Evolutionary conservation across 768 basidiomycete species (phyloP).

Genomic region (Porpolomopsis calyptriformis): DNA sequence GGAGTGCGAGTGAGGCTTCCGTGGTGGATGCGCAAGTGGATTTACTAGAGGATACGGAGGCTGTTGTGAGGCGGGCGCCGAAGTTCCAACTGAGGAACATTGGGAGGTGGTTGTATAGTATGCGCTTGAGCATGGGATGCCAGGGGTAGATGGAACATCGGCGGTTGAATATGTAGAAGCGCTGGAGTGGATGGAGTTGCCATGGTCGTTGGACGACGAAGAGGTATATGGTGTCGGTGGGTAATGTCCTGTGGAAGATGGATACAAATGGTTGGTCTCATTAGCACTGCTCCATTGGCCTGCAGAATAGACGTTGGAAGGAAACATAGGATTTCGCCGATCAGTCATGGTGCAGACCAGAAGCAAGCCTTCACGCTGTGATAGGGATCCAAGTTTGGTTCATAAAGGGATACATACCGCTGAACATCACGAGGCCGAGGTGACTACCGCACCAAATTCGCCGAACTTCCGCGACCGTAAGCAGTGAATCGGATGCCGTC

Average conservation of each 20-base stretch:
- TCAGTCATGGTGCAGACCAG: conserved; percentile 10
- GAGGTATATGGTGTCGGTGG: conserved; percentile 16
- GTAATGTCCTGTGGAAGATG: conserved; percentile 7
- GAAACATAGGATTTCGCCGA: conserved; percentile 9
- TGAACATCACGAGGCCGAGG: conserved; percentile 8
- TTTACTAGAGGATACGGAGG: conserved; percentile 15
- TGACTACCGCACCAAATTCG: conserved; percentile 1
- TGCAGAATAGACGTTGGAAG: conserved; percentile 23
- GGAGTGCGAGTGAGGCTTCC: conserved; percentile 25
- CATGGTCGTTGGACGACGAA: conserved; percentile 10
- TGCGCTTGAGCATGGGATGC: not conserved
- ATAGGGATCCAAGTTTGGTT: conserved; percentile 7
- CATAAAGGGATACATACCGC: conserved; percentile 10
- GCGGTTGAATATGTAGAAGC: conserved; percentile 6
- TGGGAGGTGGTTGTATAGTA: conserved; percentile 11
- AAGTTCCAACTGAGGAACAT: conserved; percentile 3
- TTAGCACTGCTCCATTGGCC: conserved; percentile 25
- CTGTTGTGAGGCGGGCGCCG: conserved; percentile 10
- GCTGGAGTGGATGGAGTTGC: conserved; percentile 8
- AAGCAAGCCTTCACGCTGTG: not conserved
- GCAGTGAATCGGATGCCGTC: conserved; percentile 3
- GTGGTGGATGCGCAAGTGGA: conserved; percentile 21
- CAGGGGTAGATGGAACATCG: conserved; percentile 4
- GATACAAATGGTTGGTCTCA: conserved; percentile 16
- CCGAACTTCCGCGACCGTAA: not conserved